A percentile compares a stretch with the other conserved stretches of the same genome.
Conservation (phyloP, 495 filamentous ascomycete genomes). For the Penicillium steckii region DNA sequence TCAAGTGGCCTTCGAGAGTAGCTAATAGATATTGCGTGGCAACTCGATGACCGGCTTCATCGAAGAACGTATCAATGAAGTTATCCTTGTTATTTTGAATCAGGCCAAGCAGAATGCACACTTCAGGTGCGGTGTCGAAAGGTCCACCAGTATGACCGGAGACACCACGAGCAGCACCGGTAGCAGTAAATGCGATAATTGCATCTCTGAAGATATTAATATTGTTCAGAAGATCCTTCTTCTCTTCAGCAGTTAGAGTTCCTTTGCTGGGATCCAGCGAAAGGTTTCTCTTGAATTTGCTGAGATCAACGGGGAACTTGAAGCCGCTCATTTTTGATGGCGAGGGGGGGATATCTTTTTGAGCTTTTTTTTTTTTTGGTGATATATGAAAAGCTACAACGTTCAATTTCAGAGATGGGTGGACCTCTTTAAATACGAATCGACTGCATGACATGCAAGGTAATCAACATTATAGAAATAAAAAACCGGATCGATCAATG, state of each 20-base stretch:
- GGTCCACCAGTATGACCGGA: slow-evolving; percentile 42
- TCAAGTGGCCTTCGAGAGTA: slow-evolving; percentile 36
- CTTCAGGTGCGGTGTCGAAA: slow-evolving; percentile 42
- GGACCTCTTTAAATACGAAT: neutral
- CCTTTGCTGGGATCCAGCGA: slow-evolving; percentile 33
- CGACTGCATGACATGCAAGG: neutral
- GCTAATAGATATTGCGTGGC: slow-evolving; percentile 40
- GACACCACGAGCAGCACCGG: slow-evolving; percentile 37
- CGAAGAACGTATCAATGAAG: slow-evolving; percentile 36
- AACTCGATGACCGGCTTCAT: slow-evolving; percentile 41
- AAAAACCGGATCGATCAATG: neutral
- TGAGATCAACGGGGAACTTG: slow-evolving; percentile 37
- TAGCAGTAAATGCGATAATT: slow-evolving; percentile 40
- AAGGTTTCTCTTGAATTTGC: slow-evolving; percentile 36
- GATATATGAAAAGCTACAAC: no score
- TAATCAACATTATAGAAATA: neutral
- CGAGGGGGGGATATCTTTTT: neutral
- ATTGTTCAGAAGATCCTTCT: slow-evolving; percentile 34
- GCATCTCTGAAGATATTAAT: slow-evolving; percentile 42
- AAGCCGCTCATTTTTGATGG: neutral
- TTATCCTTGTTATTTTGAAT: slow-evolving; percentile 32
- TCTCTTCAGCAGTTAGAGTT: slow-evolving; percentile 32
- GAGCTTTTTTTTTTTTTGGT: neutral
- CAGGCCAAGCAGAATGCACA: slow-evolving; percentile 37
- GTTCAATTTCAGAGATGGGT: neutral